phyloP scores from a whole-genome alignment of 257 asterid genomes.

The Euphrasia confusa region DNA sequence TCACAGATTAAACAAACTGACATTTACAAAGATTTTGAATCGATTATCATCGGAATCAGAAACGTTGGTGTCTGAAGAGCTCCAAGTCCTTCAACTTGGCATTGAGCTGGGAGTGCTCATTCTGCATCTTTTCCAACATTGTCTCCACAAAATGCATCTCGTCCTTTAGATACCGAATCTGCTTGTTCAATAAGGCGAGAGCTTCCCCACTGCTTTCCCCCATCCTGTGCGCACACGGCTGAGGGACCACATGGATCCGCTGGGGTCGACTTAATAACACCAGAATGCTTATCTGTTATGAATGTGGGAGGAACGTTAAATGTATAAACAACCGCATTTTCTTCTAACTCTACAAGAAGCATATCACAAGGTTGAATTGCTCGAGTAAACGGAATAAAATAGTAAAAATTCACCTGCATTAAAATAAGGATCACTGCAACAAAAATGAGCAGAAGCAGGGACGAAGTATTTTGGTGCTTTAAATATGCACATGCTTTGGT shows the following conservation, averaged over 20 bases:
- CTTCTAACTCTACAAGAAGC: too few species aligned
- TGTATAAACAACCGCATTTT: too few species aligned
- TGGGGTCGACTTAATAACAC: constrained; percentile 83
- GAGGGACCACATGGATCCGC: constrained; percentile 62
- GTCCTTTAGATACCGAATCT: constrained; percentile 61
- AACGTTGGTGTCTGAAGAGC: constrained; percentile 40
- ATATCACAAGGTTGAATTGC: too few species aligned
- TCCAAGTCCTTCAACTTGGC: constrained; percentile 58
- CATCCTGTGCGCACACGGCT: constrained; percentile 36
- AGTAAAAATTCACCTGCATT: constrained; percentile 68
- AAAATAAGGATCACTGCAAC: constrained; percentile 63
- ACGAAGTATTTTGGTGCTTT: constrained; percentile 46
- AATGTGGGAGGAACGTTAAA: background rate
- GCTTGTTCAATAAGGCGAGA: constrained; percentile 43
- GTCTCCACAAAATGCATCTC: constrained; percentile 72
- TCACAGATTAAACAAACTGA: background rate
- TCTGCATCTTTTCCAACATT: constrained; percentile 61
- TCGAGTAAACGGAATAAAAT: too few species aligned
- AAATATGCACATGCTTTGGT: constrained; percentile 40
- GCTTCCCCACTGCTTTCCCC: constrained; percentile 40
- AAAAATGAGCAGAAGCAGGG: constrained; percentile 48
- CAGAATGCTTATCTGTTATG: constrained; percentile 72
- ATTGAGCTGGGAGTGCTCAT: constrained; percentile 53
- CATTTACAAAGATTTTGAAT: background rate
- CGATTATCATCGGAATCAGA: constrained; percentile 8